phyloP scores from a whole-genome alignment of 176 grass and related monocot genomes.

The Guadua angustifolia region DNA sequence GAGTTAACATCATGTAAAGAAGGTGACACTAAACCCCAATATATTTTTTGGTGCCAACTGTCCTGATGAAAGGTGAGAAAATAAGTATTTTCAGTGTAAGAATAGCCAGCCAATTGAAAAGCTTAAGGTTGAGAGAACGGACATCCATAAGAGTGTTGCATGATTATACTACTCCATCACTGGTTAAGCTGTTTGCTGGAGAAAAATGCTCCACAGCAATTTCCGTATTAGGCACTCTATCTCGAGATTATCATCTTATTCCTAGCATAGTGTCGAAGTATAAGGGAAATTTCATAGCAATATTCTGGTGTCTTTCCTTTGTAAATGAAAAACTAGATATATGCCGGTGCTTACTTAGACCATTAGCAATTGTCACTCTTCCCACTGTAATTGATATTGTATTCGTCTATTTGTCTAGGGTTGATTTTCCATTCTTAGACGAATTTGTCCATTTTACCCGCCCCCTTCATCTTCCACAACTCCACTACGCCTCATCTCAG shows the following conservation, averaged over 20 bases:
- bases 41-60: neutral
- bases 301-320: neutral
- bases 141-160: neutral
- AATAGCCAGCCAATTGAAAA: neutral
- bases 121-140: neutral
- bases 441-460: too few species aligned
- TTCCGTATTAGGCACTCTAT: neutral
- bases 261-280: slow-evolving; percentile 54
- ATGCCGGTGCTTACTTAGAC: too few species aligned
- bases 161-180: neutral
- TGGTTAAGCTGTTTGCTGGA: neutral
- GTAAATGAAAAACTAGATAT: too few species aligned
- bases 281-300: slow-evolving; percentile 45
- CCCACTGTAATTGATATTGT: too few species aligned
- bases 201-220: neutral
- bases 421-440: too few species aligned
- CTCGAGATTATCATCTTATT: slow-evolving; percentile 45
- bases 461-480: too few species aligned
- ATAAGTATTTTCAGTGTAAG: neutral
- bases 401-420: too few species aligned
- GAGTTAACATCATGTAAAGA: neutral
- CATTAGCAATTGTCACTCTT: too few species aligned
- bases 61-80: slow-evolving; percentile 36
- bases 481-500: too few species aligned
- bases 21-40: neutral